Evolutionary conservation across 2,329 filamentous ascomycete species (phyloP), one percentile per base, ranked within the genome.

Genomic region (Pseudogymnoascus sp.): DNA sequence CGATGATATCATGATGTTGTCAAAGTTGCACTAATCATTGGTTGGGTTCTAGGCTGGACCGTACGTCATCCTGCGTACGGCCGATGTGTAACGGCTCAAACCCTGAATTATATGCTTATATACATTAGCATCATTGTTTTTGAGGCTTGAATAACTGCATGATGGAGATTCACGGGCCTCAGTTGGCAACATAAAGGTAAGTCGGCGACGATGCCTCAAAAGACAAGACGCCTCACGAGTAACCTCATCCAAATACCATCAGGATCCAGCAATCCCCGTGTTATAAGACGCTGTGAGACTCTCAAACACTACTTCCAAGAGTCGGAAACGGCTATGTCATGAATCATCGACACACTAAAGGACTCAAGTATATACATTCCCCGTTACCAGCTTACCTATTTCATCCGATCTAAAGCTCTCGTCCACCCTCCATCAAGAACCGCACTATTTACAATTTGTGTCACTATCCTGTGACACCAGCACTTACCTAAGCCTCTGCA

Each of bases 41-140:
- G 47, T 19, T 53, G 26, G 23, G 23, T 53, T 53, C 23, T 31
- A 26, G 15, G 47, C 47, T 31, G 13, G 6, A 53, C 47, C 47
- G 47, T 53, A 53, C 47, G 47, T 53, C 47, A 53, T 53, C 6
- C 26, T 53, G 47, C 26, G 47, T 53, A 11, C 47, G 8, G 23
- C 3, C 26, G n/a, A 13, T 3, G 17, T 53, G 8, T 13, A 53
- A 53, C 47, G 47, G 47, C n/a, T 17, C 23, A 53, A 53, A 31
- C 47, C 47, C 47, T 53, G 47, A 53, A 31, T 53, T 60, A 35
- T 60, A 60, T 60, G 57, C 57, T 60, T 28, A 60, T 60, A 40
- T 60, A 40, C 57, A 36, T 40, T 38, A 23, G 57, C 57, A 60
- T 60, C 57, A 40, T 35, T 23, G 31, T 13, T 23, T 26, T 60